Evolutionary conservation across 2,329 filamentous ascomycete species (phyloP).

Genomic region (Penicillium sp.): DNA sequence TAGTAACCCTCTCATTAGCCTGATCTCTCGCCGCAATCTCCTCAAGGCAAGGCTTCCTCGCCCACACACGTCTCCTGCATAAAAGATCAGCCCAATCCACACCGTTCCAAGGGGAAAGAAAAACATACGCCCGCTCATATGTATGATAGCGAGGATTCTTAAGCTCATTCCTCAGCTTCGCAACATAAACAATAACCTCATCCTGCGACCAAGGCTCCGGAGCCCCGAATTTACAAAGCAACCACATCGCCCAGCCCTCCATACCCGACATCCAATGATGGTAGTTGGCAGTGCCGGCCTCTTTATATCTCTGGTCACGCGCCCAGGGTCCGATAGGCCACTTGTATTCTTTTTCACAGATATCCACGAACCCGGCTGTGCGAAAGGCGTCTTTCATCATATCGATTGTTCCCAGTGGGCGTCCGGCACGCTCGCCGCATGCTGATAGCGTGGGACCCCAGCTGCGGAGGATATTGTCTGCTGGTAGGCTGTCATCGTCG

Average conservation of each 20-base stretch:
- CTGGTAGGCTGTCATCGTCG: conserved; percentile 18
- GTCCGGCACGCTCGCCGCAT: conserved; percentile 24
- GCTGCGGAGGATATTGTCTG: conserved; percentile 12
- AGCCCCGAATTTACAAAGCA: conserved; percentile 25
- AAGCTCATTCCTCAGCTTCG: conserved; percentile 20
- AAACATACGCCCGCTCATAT: conserved; percentile 21
- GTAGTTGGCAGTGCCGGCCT: conserved; percentile 42
- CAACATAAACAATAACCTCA: conserved; percentile 21
- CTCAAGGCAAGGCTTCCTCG: conserved; percentile 1
- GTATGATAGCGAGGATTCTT: conserved; percentile 18
- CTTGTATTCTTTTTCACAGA: conserved; percentile 29
- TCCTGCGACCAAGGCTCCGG: conserved; percentile 21
- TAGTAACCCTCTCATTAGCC: not conserved
- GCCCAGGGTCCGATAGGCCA: conserved; percentile 34
- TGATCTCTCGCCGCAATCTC: not conserved
- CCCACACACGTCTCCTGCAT: conserved; percentile 20
- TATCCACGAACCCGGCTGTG: conserved; percentile 31
- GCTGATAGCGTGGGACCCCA: conserved; percentile 17
- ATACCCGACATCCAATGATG: conserved; percentile 28
- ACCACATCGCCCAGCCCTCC: conserved; percentile 29
- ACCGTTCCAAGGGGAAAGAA: too few relatives aligned
- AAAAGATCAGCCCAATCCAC: not conserved
- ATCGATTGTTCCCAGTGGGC: conserved; percentile 21
- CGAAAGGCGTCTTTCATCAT: conserved; percentile 24
- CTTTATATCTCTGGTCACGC: conserved; percentile 27